Evolutionary conservation across 192 early-diverging fungal species (phyloP).

Genomic region (Cladochytrium replicatum): DNA sequence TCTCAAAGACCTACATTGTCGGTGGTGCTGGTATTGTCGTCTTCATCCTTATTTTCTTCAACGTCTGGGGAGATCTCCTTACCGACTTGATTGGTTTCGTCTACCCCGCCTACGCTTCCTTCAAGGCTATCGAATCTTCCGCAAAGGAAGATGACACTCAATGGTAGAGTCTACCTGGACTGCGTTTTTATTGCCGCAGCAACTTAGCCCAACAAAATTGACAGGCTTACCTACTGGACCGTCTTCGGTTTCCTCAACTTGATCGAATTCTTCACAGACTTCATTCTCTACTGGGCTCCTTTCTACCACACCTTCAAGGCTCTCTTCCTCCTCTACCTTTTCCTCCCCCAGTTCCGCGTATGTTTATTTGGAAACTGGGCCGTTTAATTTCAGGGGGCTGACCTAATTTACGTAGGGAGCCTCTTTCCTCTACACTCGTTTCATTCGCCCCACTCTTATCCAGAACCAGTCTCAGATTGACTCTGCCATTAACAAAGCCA

Average conservation of each 20-base stretch:
- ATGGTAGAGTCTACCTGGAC: conserved; percentile 34
- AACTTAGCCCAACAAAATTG: conserved; percentile 8
- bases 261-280: conserved; percentile 83
- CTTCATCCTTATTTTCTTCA: conserved; percentile 79
- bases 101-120: conserved; percentile 88
- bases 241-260: conserved; percentile 84
- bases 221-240: conserved; percentile 74
- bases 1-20: conserved; percentile 83
- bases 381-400: background rate
- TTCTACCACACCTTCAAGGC: conserved; percentile 94
- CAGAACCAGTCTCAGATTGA: conserved; percentile 36
- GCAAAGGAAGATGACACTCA: conserved; percentile 73
- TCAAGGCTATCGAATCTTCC: conserved; percentile 80
- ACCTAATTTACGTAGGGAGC: conserved; percentile 46
- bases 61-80: conserved; percentile 63
- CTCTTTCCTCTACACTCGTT: conserved; percentile 60
- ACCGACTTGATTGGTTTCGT: conserved; percentile 81
- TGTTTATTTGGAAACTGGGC: background rate
- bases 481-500: conserved; percentile 25
- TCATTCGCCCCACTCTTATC: conserved; percentile 67
- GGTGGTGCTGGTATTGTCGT: conserved; percentile 51
- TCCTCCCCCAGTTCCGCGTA: conserved; percentile 59
- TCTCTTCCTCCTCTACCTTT: conserved; percentile 76
- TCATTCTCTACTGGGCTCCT: conserved; percentile 85
- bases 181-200: no score